Evolutionary conservation across 2,329 filamentous ascomycete genomes (phyloP).

Genomic region (Aspergillus felis): DNA sequence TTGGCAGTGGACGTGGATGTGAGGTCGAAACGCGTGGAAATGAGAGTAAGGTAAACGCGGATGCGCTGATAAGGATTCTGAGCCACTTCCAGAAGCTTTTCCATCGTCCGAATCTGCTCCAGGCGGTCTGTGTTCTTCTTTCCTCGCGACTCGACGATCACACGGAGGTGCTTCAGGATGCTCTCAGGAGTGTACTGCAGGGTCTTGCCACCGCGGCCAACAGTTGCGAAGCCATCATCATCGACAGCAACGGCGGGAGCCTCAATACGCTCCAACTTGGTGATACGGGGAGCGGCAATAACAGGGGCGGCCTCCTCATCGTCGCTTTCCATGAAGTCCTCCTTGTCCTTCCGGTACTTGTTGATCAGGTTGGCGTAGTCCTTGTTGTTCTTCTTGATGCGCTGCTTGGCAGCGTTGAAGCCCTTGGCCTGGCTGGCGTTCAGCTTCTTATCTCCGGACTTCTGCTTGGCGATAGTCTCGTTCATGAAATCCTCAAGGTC

Average conservation of each 20-base stretch:
- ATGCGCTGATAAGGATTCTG: constrained; percentile 90
- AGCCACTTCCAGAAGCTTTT: constrained; percentile 88
- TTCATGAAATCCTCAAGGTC: constrained; percentile 94
- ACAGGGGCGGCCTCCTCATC: constrained; percentile 62
- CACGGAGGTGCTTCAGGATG: constrained; percentile 93
- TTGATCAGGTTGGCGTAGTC: constrained; percentile 87
- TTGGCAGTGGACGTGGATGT: constrained; percentile 67
- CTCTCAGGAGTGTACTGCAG: constrained; percentile 93
- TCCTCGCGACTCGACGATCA: constrained; percentile 90
- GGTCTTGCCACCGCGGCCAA: constrained; percentile 83
- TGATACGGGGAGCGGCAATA: constrained; percentile 49
- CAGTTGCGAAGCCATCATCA: constrained; percentile 83
- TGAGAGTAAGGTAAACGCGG: constrained; percentile 82
- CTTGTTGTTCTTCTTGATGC: constrained; percentile 98
- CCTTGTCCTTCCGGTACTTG: constrained; percentile 78
- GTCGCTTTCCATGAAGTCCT: constrained; percentile 80
- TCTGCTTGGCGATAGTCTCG: constrained; percentile 91
- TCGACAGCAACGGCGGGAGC: constrained; percentile 55
- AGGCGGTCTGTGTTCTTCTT: constrained; percentile 97
- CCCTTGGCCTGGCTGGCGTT: constrained; percentile 92
- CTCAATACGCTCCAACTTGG: constrained; percentile 38
- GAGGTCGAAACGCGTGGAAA: constrained; percentile 92
- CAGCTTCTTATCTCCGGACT: constrained; percentile 97
- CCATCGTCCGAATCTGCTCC: constrained; percentile 97
- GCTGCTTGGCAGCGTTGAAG: constrained; percentile 95